These are phyloP conservation scores for Candolleomyces aberdarensis DNA, from an alignment of 768 basidiomycete genomes.

Conservation along the genomic window DNA sequence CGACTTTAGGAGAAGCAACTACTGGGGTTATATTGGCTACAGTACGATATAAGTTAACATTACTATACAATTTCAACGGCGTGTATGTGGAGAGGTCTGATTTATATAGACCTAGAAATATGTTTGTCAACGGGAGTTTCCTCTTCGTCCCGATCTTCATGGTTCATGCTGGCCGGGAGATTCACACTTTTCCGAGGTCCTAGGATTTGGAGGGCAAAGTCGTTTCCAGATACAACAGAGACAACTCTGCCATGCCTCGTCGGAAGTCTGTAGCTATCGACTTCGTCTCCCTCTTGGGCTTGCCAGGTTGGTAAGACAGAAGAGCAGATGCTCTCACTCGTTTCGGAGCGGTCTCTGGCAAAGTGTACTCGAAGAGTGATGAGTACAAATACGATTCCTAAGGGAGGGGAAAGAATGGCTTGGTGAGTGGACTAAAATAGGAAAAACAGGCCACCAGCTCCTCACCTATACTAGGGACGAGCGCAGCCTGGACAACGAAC, in stretches of 20 bases:
- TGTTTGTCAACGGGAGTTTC: no score
- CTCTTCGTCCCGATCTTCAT: no score
- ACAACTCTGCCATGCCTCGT: not conserved
- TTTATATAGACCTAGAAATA: no score
- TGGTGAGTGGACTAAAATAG: not conserved
- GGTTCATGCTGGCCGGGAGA: no score
- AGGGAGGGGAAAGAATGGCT: no score
- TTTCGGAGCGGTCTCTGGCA: not conserved
- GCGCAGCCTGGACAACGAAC: conserved; percentile 21
- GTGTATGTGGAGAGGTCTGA: no score
- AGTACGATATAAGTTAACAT: no score
- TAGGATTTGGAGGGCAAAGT: not conserved
- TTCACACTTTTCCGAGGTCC: not conserved
- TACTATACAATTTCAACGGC: no score
- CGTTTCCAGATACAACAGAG: not conserved
- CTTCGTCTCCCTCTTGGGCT: not conserved
- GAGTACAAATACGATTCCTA: conserved; percentile 3
- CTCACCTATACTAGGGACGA: conserved; percentile 28
- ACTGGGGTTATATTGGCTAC: no score
- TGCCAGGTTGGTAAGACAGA: not conserved
- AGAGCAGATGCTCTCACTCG: not conserved
- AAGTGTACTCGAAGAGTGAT: not conserved
- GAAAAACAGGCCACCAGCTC: not conserved
- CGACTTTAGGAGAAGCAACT: no score
- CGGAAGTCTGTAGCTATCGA: not conserved